Conservation (phyloP, 1,139 yeast species). For the Hyphopichia wangnamkhiaoensis region DNA sequence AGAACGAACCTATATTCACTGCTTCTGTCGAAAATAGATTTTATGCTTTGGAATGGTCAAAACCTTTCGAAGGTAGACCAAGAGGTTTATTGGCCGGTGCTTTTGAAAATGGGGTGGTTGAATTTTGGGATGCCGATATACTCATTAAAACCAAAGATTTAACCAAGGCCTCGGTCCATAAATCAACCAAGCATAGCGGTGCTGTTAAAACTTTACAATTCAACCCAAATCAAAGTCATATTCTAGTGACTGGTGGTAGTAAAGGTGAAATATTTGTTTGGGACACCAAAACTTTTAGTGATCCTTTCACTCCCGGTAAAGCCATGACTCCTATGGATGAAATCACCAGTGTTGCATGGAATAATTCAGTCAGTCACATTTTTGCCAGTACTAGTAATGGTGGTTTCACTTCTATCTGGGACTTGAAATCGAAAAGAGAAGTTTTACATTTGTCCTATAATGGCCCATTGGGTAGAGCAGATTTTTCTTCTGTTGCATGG, state of each 20-base stretch:
- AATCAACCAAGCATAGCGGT: constrained; percentile 64
- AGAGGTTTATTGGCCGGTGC: constrained; percentile 82
- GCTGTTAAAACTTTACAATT: constrained; percentile 75
- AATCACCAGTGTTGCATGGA: constrained; percentile 86
- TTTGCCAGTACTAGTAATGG: constrained; percentile 86
- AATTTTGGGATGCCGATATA: constrained; percentile 68
- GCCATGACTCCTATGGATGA: constrained; percentile 84
- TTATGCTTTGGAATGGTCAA: constrained; percentile 86
- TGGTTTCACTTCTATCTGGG: constrained; percentile 93
- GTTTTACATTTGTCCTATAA: constrained; percentile 77
- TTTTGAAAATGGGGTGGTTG: constrained; percentile 77
- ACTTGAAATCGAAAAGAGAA: constrained; percentile 81
- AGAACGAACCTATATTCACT: constrained; percentile 49
- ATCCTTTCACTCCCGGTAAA: constrained; percentile 73
- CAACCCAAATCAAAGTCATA: constrained; percentile 70
- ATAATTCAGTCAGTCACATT: constrained; percentile 79
- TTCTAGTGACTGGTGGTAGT: constrained; percentile 84
- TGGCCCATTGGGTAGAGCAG: constrained; percentile 57
- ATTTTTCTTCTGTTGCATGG: constrained; percentile 77
- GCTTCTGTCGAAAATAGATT: constrained; percentile 63
- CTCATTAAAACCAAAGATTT: constrained; percentile 42
- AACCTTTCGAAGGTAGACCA: constrained; percentile 54
- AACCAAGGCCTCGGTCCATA: constrained; percentile 44
- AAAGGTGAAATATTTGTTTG: constrained; percentile 87
- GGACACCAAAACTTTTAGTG: constrained; percentile 69